Percentiles rank a stretch among this genome's conserved stretches.
Evolutionary conservation across 306 rosid species (phyloP).

Genomic region (Trifolium pratense): DNA sequence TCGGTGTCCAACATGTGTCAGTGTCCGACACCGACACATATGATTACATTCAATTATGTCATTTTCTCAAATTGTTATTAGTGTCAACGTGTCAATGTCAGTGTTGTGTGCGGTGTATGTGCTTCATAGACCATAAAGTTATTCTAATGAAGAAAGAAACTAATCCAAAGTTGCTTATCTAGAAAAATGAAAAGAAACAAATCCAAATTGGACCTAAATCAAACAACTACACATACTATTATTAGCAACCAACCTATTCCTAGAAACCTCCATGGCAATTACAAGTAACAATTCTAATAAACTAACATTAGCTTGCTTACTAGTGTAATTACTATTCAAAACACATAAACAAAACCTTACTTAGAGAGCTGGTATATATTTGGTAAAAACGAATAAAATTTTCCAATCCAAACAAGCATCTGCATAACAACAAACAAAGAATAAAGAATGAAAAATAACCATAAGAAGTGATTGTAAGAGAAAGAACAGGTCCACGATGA

Average conservation of each 20-base stretch:
- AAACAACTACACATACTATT: constrained; percentile 11
- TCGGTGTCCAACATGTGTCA: too few species aligned
- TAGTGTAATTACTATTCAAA: neutral
- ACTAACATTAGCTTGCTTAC: neutral
- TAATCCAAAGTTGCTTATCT: neutral
- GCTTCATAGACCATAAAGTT: neutral
- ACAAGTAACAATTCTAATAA: neutral
- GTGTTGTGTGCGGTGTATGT: too few species aligned
- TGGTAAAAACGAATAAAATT: neutral
- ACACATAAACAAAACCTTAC: constrained; percentile 26
- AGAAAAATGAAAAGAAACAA: neutral
- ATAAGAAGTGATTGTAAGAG: constrained; percentile 49
- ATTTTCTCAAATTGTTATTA: too few species aligned
- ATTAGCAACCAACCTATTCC: neutral
- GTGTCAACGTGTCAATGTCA: too few species aligned
- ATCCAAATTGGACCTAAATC: neutral
- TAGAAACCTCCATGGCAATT: neutral
- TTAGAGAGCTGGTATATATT: neutral
- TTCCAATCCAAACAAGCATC: constrained; percentile 6
- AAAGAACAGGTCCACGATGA: constrained; percentile 68
- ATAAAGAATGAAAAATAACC: constrained; percentile 40
- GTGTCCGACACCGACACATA: too few species aligned
- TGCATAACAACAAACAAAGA: constrained; percentile 29
- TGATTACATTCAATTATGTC: too few species aligned
- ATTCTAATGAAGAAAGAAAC: neutral